A percentile compares a stretch with the other conserved stretches of the same genome.
These are phyloP conservation scores for Metroxylon sagu DNA, from an alignment of 176 grass and related monocot species.

Conservation along the genomic window DNA sequence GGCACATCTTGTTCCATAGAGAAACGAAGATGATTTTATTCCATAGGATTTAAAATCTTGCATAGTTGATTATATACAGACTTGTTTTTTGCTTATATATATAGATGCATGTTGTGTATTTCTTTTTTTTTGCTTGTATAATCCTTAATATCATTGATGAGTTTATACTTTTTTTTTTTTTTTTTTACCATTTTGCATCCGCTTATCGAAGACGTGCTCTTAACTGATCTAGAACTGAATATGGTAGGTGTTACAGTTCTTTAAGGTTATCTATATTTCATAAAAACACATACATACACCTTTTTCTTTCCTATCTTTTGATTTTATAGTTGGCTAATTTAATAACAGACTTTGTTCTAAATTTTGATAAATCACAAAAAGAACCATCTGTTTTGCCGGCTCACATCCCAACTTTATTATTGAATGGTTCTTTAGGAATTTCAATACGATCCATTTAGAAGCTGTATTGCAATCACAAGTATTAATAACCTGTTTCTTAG, in stretches of 20 bases:
- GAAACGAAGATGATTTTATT: no score
- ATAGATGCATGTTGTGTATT: neutral
- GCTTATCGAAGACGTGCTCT: constrained; percentile 81
- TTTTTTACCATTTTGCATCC: constrained; percentile 51
- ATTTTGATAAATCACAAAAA: constrained; percentile 96
- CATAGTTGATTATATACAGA: no score
- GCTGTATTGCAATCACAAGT: constrained; percentile 5
- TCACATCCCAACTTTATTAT: constrained; percentile 72
- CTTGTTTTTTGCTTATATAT: no score
- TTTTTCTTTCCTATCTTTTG: constrained; percentile 24
- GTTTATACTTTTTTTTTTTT: no score
- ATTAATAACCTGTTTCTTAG: neutral
- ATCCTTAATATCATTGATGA: no score
- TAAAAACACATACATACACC: neutral
- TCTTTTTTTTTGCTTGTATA: constrained; percentile 6
- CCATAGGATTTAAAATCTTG: no score
- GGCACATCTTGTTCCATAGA: no score
- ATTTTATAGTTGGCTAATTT: constrained; percentile 20
- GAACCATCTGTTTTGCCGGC: constrained; percentile 88
- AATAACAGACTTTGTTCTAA: constrained; percentile 56
- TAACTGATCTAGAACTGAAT: constrained; percentile 83
- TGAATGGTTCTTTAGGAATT: constrained; percentile 92
- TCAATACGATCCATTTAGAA: constrained; percentile 39
- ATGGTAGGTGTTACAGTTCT: constrained; percentile 41
- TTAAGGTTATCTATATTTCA: constrained; percentile 10